Evolutionary conservation across 2,329 filamentous ascomycete species (phyloP).

Genomic region (Xylaria sp.): DNA sequence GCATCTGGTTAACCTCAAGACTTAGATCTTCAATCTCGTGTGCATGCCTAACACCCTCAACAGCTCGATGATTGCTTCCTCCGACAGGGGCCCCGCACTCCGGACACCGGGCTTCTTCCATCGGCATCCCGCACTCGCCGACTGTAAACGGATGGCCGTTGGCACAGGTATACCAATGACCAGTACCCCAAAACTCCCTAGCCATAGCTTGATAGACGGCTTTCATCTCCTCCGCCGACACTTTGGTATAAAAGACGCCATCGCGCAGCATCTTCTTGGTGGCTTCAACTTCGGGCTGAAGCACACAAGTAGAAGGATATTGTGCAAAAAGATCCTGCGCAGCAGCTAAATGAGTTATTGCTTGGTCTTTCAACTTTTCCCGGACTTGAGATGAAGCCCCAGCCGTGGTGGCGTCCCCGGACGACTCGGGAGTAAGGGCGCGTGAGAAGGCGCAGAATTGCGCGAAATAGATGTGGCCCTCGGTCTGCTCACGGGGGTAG

Average conservation of each 20-base stretch:
- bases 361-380: constrained; percentile 33
- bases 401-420: background rate
- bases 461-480: constrained; percentile 63
- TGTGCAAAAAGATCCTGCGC: constrained; percentile 34
- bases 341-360: constrained; percentile 28
- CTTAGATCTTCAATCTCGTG: constrained; percentile 57
- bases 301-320: constrained; percentile 26
- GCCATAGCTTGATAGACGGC: constrained; percentile 65
- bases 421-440: constrained; percentile 27
- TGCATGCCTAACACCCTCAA: constrained; percentile 63
- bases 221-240: constrained; percentile 63
- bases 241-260: constrained; percentile 59
- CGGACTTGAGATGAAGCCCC: background rate
- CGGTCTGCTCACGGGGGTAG: constrained; percentile 58
- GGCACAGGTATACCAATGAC: constrained; percentile 71
- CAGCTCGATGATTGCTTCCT: constrained; percentile 62
- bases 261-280: constrained; percentile 59
- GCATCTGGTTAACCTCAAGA: constrained; percentile 14
- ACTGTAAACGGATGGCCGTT: constrained; percentile 72
- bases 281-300: constrained; percentile 60
- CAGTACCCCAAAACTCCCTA: constrained; percentile 61
- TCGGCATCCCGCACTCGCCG: constrained; percentile 74
- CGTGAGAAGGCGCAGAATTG: constrained; percentile 60
- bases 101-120: constrained; percentile 70
- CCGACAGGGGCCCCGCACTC: constrained; percentile 70